Evolutionary conservation across 352 stramenopile genomes (phyloP).

Genomic region (Thalassiosira pacifica): DNA sequence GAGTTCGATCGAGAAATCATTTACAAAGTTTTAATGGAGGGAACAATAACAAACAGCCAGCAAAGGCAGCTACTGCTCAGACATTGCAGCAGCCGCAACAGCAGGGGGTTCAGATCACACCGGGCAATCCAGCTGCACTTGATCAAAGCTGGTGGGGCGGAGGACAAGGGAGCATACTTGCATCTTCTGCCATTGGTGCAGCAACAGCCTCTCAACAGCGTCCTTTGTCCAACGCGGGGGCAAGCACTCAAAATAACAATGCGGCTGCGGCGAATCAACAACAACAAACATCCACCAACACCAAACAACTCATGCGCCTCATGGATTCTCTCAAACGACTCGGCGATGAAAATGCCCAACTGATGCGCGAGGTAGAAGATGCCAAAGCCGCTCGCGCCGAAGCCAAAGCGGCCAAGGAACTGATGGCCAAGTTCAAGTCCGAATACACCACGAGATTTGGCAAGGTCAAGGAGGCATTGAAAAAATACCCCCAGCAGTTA

Average conservation of each 20-base stretch:
- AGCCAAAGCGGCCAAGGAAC: constrained; percentile 71
- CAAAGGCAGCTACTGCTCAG: too few species aligned
- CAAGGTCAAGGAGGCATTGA: constrained; percentile 75
- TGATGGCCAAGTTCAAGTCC: constrained; percentile 79
- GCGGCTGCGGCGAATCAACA: background rate
- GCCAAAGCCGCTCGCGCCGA: constrained; percentile 72
- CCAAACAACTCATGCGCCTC: constrained; percentile 81
- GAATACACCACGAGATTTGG: constrained; percentile 76
- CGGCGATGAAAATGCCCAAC: constrained; percentile 80
- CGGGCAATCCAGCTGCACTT: constrained; percentile 57
- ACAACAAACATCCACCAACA: constrained; percentile 58
- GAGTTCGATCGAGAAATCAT: constrained; percentile 74
- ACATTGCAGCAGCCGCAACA: constrained; percentile 15
- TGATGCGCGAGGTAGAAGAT: constrained; percentile 81
- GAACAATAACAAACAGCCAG: too few species aligned
- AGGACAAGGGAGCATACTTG: constrained; percentile 61
- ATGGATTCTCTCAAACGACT: constrained; percentile 83
- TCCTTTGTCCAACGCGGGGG: background rate
- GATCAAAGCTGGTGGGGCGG: constrained; percentile 84
- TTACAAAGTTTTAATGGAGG: too few species aligned
- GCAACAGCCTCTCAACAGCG: too few species aligned
- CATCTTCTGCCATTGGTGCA: too few species aligned
- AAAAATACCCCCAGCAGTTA: constrained; percentile 70
- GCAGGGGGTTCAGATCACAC: constrained; percentile 29
- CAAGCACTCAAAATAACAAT: background rate